phyloP scores from a whole-genome alignment of 306 rosid species.

The Luffa aegyptiaca region DNA sequence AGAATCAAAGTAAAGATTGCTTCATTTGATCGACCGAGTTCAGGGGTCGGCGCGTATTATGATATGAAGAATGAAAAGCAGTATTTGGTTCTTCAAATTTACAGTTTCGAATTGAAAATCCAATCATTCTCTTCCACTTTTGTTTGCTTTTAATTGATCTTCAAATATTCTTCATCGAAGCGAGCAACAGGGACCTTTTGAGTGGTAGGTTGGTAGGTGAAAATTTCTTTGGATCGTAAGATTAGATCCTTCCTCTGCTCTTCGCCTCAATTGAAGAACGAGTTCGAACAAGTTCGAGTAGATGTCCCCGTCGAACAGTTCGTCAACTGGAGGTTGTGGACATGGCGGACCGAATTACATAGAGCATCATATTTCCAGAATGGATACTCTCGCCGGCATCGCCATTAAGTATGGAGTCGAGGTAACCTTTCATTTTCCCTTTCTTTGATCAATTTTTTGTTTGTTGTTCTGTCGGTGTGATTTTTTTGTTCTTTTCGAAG shows the following conservation, averaged over 20 bases:
- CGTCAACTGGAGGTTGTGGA: background rate
- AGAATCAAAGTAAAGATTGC: background rate
- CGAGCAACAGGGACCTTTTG: background rate
- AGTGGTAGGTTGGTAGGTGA: constrained; percentile 4
- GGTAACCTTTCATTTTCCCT: constrained; percentile 29
- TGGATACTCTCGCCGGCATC: constrained; percentile 82
- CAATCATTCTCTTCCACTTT: constrained; percentile 3
- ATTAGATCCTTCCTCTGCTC: background rate
- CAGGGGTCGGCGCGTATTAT: background rate
- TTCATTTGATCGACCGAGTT: background rate
- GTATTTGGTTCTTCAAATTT: background rate
- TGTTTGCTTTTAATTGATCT: background rate
- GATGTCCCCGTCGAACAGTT: constrained; percentile 59
- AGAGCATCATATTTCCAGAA: constrained; percentile 66
- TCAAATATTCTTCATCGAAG: background rate
- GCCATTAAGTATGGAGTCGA: constrained; percentile 91
- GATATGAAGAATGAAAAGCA: background rate
- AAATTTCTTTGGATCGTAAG: background rate
- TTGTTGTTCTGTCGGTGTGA: background rate
- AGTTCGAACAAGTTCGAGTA: constrained; percentile 1
- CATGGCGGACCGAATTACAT: constrained; percentile 37
- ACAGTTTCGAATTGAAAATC: background rate
- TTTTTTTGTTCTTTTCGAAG: background rate
- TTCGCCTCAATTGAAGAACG: background rate
- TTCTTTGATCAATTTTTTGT: background rate